A percentile compares a stretch with the other conserved stretches of the same genome.
These are phyloP conservation scores for Alternaria ethzedia DNA, from an alignment of 2,329 filamentous ascomycete genomes.

Conservation along the genomic window DNA sequence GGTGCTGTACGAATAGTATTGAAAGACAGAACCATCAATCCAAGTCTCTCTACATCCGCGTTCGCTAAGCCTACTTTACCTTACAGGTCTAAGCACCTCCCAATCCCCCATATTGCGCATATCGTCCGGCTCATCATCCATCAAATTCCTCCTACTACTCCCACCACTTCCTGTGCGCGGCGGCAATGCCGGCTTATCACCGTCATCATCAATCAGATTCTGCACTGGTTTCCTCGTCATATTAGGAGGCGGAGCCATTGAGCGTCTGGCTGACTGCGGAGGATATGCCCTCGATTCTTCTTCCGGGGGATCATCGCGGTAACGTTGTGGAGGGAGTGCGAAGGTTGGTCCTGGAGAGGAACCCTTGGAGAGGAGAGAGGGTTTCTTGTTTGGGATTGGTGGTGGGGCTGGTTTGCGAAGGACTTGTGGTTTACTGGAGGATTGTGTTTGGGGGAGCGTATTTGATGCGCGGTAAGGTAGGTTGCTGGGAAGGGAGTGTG, in stretches of 20 bases:
- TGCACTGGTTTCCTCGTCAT: conserved; percentile 22
- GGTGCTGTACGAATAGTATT: background rate
- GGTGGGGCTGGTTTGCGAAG: conserved; percentile 44
- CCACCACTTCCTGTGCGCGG: conserved; percentile 40
- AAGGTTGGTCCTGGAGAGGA: conserved; percentile 8
- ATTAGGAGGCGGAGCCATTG: conserved; percentile 31
- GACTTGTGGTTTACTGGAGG: conserved; percentile 28
- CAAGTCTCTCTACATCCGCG: background rate
- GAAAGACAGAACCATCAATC: background rate
- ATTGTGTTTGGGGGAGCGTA: conserved; percentile 5
- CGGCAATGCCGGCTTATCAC: conserved; percentile 39
- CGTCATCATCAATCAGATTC: conserved; percentile 28
- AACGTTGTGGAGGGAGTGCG: conserved; percentile 21
- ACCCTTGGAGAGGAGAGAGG: conserved; percentile 30
- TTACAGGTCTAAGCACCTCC: conserved; percentile 46
- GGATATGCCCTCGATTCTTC: conserved; percentile 16
- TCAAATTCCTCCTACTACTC: conserved; percentile 30
- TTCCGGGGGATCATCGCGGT: conserved; percentile 31
- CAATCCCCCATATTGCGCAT: conserved; percentile 45
- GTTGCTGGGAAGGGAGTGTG: conserved; percentile 36
- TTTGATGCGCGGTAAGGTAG: conserved; percentile 24
- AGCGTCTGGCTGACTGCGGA: conserved; percentile 28
- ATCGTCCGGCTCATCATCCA: conserved; percentile 46
- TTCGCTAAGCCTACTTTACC: background rate
- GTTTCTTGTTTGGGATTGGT: conserved; percentile 44